Percentiles rank a stretch among this genome's conserved stretches.
phyloP scores from a whole-genome alignment of 2,329 filamentous ascomycete genomes.

The Aureobasidium sp. region DNA sequence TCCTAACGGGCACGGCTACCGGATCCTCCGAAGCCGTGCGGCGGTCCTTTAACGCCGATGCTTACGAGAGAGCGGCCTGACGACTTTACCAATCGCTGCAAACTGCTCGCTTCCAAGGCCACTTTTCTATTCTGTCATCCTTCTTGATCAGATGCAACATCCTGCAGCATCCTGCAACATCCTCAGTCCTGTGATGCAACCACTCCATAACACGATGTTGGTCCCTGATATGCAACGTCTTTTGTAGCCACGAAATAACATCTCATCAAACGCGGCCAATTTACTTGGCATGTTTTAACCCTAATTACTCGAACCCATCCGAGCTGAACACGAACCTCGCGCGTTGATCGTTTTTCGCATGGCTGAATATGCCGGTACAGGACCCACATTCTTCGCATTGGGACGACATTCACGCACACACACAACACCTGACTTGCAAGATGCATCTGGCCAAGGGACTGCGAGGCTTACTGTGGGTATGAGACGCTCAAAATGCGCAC shows the following conservation, averaged over 20 bases:
- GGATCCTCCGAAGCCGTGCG: not conserved
- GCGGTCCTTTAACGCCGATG: not conserved
- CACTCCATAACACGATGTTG: not conserved
- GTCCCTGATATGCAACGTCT: not conserved
- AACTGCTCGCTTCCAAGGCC: not conserved
- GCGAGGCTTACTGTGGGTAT: not conserved
- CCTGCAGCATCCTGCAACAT: not conserved
- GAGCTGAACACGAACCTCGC: not conserved
- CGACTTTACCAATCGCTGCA: not conserved
- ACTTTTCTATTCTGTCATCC: not conserved
- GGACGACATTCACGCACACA: not conserved
- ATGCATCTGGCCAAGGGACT: not conserved
- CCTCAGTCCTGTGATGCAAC: not conserved
- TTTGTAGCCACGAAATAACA: not conserved
- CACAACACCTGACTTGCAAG: not conserved
- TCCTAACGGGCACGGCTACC: not conserved
- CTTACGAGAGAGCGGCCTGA: not conserved
- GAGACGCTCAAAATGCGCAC: not conserved
- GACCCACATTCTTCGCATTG: constrained; percentile 2
- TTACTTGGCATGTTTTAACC: constrained; percentile 1
- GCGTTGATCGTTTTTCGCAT: not conserved
- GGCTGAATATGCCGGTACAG: not conserved
- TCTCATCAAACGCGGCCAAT: not conserved
- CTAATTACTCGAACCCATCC: not conserved
- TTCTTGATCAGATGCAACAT: not conserved